Evolutionary conservation across 805 yeast genomes (phyloP).

Genomic region (Starmerella stellata): DNA sequence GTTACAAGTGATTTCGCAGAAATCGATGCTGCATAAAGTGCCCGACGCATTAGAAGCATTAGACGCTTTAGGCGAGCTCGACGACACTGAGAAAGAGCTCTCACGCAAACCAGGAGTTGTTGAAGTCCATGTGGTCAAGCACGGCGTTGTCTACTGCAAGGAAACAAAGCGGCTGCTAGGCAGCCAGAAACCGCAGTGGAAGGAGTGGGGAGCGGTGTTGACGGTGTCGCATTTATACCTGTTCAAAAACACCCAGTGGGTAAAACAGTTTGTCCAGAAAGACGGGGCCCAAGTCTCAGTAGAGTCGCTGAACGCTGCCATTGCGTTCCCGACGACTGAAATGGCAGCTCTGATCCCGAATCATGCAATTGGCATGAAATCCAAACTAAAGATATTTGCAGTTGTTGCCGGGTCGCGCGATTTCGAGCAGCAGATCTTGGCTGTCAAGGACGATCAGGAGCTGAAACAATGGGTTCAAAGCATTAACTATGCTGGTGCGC

Average conservation of each 20-base stretch:
- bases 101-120: slow-evolving; percentile 22
- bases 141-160: slow-evolving; percentile 24
- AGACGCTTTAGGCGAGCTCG: not conserved
- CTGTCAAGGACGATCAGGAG: slow-evolving; percentile 32
- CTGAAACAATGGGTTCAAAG: slow-evolving; percentile 41
- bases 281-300: slow-evolving; percentile 21
- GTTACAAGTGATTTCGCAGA: slow-evolving; percentile 24
- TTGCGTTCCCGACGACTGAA: slow-evolving; percentile 24
- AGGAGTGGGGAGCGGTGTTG: slow-evolving; percentile 28
- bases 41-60: slow-evolving; percentile 12
- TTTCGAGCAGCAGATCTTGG: slow-evolving; percentile 23
- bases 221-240: slow-evolving; percentile 28
- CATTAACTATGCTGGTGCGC: slow-evolving; percentile 35
- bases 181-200: slow-evolving; percentile 20
- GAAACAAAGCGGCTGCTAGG: slow-evolving; percentile 22
- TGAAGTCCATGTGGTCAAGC: slow-evolving; percentile 24
- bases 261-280: slow-evolving; percentile 3
- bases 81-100: not conserved
- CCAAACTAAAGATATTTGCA: slow-evolving; percentile 4
- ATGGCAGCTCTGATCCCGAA: slow-evolving; percentile 23
- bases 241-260: slow-evolving; percentile 26
- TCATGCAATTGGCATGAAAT: not conserved
- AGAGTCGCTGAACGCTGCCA: slow-evolving; percentile 25
- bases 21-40: slow-evolving; percentile 6
- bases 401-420: slow-evolving; percentile 22